Evolutionary conservation across 257 asterid species (phyloP).

Genomic region (Verbena officinalis): DNA sequence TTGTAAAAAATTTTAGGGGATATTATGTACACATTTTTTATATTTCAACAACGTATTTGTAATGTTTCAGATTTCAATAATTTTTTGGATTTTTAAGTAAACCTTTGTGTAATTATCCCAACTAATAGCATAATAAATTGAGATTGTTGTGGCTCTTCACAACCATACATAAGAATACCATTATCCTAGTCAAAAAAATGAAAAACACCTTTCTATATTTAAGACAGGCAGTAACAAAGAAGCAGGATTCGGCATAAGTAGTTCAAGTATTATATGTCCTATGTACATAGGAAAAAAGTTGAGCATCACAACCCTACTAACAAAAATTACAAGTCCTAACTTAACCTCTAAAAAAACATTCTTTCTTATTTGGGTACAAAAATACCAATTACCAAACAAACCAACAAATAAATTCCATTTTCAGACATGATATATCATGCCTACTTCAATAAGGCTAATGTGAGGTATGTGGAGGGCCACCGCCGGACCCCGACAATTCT

Average conservation of each 20-base stretch:
- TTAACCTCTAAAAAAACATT: background rate
- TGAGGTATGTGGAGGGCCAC: conserved; percentile 95
- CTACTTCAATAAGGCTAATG: conserved; percentile 93
- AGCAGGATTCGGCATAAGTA: background rate
- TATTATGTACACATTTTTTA: no score
- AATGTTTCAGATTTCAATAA: no score
- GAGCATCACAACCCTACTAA: background rate
- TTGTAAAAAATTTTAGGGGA: no score
- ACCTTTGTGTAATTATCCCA: no score
- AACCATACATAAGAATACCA: background rate
- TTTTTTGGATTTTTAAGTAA: no score
- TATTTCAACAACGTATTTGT: no score
- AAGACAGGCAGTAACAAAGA: background rate
- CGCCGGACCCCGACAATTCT: conserved; percentile 92
- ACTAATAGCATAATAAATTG: no score
- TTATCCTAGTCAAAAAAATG: background rate
- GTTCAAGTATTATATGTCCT: no score
- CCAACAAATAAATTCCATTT: background rate
- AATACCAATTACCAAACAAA: no score
- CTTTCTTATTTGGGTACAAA: conserved; percentile 10
- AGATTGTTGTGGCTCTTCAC: no score
- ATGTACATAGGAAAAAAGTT: background rate
- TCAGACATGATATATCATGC: conserved; percentile 90
- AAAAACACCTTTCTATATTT: background rate
- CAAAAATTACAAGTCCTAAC: background rate